phyloP scores from a whole-genome alignment of 2,329 filamentous ascomycete species.

The Calonectria hawksworthii region DNA sequence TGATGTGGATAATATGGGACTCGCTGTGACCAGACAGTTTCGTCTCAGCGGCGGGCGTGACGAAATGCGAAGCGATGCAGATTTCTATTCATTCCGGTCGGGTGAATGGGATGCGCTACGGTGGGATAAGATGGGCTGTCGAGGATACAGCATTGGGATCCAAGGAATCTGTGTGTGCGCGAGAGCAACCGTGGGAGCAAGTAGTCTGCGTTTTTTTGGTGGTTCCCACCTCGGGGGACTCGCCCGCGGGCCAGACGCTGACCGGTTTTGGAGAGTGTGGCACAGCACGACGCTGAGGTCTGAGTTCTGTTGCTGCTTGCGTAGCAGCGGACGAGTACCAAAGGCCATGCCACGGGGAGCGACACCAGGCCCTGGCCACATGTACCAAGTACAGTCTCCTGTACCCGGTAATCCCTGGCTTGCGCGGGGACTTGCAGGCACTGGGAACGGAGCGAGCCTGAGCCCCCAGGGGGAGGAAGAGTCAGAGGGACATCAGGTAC shows the following conservation, averaged over 20 bases:
- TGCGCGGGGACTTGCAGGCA: not conserved
- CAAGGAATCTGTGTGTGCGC: not conserved
- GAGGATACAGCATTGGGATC: not conserved
- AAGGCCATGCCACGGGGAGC: conserved; percentile 1
- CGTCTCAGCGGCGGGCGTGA: conserved; percentile 19
- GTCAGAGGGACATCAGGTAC: conserved; percentile 52
- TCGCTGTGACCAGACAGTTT: conserved; percentile 18
- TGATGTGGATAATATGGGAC: conserved; percentile 8
- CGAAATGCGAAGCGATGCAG: conserved; percentile 17
- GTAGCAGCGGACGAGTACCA: conserved; percentile 21
- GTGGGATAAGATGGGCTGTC: not conserved
- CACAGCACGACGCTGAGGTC: conserved; percentile 22
- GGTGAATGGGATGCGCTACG: not conserved
- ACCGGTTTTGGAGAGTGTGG: conserved; percentile 27
- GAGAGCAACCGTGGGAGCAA: not conserved
- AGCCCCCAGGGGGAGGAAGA: conserved; percentile 24
- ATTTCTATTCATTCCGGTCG: conserved; percentile 15
- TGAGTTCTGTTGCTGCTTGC: conserved; percentile 22
- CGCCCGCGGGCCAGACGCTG: conserved; percentile 16
- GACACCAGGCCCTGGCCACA: conserved; percentile 2
- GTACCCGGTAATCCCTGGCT: conserved; percentile 11
- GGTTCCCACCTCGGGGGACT: conserved; percentile 16
- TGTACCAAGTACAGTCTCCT: not conserved
- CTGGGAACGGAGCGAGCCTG: conserved; percentile 19
- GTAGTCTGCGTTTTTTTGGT: not conserved